Base-by-base conservation (phyloP, 2,329 filamentous ascomycete species). In the Xylariaceae sp. region DNA sequence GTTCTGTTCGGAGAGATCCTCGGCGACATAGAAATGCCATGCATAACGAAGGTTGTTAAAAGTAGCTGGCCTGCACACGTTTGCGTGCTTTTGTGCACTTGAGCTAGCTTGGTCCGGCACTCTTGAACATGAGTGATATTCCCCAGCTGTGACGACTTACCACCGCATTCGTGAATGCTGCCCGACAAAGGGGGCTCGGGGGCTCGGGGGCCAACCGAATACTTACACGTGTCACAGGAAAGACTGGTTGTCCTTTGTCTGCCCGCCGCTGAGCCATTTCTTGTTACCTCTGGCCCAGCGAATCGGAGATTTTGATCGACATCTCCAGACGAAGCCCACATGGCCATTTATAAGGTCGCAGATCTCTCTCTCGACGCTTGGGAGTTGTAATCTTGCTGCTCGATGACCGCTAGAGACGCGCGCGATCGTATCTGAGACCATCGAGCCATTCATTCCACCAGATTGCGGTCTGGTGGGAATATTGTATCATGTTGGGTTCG, bases 111-210 rank as follows among this genome's bases (percentile, higher is more conserved):
- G 29, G 48, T 52, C 42, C 35, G 11, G 30, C 12, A 32, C n/a
- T 40, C 26, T 39, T 40, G 40, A 2, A 19, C 19, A 19, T 19
- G 19, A 26, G 53, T 44, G 43, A 32, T 29, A 40, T 3, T 32
- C 12, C 44, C 26, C 47, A 56, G 48, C 45, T 51, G 50, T 52
- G 26, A 47, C 46, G 37, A 51, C 58, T 19, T 47, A 51, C 50
- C 27, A 49, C 42, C 45, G 47, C 50, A 53, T 47, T 45, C 12
- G 50, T 44, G 26, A 48, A 51, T 53, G 54, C 55, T 53, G 29
- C 52, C 48, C 42, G 44, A 50, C 35, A 19, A 43, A 45, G 27
- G 45, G 19, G 5, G n/a, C 32, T 45, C 26, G 27, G 39, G 47
- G 31, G 12, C 43, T 19, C 19, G 19, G 19, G 19, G 19, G 4